Percentiles rank a stretch among this genome's conserved stretches.
phyloP scores from a whole-genome alignment of 176 grass and related monocot species.

The Juncus effusus region DNA sequence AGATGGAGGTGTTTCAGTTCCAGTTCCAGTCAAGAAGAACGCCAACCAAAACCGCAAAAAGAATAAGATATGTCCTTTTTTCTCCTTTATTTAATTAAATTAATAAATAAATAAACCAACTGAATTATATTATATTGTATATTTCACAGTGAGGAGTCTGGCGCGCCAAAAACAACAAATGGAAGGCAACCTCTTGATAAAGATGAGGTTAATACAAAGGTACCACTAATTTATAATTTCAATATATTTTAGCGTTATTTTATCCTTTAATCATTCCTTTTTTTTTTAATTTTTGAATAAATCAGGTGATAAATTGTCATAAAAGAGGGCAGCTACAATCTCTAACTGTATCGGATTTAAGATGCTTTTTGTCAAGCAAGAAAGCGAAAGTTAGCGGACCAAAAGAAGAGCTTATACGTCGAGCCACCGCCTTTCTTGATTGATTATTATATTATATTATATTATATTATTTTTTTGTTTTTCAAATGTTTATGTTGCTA shows the following conservation, averaged over 20 bases:
- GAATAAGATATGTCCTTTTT: conserved; percentile 20
- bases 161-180: conserved; percentile 12
- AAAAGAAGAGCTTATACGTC: conserved; percentile 65
- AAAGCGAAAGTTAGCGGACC: conserved; percentile 72
- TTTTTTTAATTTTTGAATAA: conserved; percentile 16
- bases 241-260: too few relatives aligned
- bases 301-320: conserved; percentile 59
- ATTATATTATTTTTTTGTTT: too few relatives aligned
- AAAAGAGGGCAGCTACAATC: conserved; percentile 51
- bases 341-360: conserved; percentile 61
- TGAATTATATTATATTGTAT: neutral
- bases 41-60: neutral
- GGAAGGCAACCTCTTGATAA: conserved; percentile 27
- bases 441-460: conserved; percentile 27
- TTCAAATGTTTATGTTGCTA: neutral
- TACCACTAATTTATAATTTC: conserved; percentile 5
- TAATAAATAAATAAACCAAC: neutral
- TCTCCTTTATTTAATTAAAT: conserved; percentile 1
- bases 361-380: conserved; percentile 61
- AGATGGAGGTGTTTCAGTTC: too few relatives aligned
- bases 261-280: too few relatives aligned
- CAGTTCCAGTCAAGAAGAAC: too few relatives aligned
- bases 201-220: conserved; percentile 31
- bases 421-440: conserved; percentile 49
- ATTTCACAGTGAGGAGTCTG: conserved; percentile 18